Evolutionary conservation across 768 basidiomycete genomes (phyloP), one percentile per base, ranked within the genome.

Genomic region (Calocera cornea): DNA sequence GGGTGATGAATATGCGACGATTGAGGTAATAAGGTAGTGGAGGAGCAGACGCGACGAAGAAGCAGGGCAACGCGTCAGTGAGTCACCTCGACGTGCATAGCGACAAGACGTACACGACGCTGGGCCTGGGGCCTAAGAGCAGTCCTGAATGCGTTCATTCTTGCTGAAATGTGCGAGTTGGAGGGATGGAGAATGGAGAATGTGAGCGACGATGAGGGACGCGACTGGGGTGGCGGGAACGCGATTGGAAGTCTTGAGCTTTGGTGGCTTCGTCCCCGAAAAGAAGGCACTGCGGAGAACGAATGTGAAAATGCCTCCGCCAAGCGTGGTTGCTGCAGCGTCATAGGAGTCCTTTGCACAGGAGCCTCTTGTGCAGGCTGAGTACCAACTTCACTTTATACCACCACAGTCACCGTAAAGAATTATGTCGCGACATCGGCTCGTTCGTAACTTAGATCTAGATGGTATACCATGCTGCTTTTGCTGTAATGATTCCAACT

Each of bases 341-440:
- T 38, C 36, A 38, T 38, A 38, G 7, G n/a, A n/a, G n/a, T n/a
- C n/a, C n/a, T n/a, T n/a, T n/a, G n/a, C n/a, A n/a, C n/a, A n/a
- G n/a, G n/a, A n/a, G n/a, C n/a, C n/a, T n/a, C n/a, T n/a, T n/a
- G n/a, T n/a, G n/a, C 14, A 38, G 36, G 36, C 36, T 38, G 36
- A 38, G 36, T 38, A 5, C 7, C 36, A 38, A 47, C 44, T 47
- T 47, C 44, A 47, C 44, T 47, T 47, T 47, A 27, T 60, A 60
- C 54, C 31, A 60, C 54, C 19, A 2, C 54, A 29, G 11, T 60
- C 31, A 60, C 2, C 7, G 31, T 7, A 60, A 33, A 19, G 24
- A 17, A 60, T 5, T 16, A 93, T 97, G 93, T 97, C 95, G 3
- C 83, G 97, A 76, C 97, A 98, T 78, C 87, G 94, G 74, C 84